Evolutionary conservation across 805 yeast species (phyloP).

Genomic region (Lachancea lanzarotensis): DNA sequence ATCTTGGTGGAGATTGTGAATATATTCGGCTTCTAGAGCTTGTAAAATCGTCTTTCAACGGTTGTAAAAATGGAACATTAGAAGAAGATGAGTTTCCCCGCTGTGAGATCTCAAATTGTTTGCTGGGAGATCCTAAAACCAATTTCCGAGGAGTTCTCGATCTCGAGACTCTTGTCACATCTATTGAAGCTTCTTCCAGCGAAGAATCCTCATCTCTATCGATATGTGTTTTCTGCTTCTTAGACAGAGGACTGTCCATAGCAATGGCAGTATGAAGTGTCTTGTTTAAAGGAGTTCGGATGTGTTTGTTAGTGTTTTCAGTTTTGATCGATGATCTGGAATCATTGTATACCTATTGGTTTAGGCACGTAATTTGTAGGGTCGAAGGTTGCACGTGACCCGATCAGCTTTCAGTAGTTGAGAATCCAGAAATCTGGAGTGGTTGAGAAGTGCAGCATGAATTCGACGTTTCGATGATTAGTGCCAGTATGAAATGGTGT

Average conservation of each 20-base stretch:
- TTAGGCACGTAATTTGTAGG: no score
- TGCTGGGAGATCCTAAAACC: slow-evolving; percentile 20
- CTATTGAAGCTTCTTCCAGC: slow-evolving; percentile 6
- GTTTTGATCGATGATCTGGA: no score
- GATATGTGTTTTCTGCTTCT: slow-evolving; percentile 14
- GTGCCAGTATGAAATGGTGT: no score
- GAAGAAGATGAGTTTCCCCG: slow-evolving; percentile 18
- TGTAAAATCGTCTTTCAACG: slow-evolving; percentile 24
- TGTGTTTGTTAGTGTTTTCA: background rate
- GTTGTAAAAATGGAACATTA: slow-evolving; percentile 27
- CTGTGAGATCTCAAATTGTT: slow-evolving; percentile 22
- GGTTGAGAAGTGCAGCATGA: no score
- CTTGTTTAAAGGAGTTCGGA: background rate
- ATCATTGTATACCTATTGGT: no score
- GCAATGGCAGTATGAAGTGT: background rate
- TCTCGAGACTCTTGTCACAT: slow-evolving; percentile 12
- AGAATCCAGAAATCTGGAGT: no score
- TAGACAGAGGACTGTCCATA: slow-evolving; percentile 18
- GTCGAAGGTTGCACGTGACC: no score
- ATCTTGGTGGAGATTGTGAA: slow-evolving; percentile 30
- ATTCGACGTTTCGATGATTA: no score
- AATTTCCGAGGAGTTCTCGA: slow-evolving; percentile 27
- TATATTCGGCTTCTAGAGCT: slow-evolving; percentile 32
- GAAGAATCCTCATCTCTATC: background rate
- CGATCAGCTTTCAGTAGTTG: no score